Evolutionary conservation across 768 basidiomycete species (phyloP).

Genomic region (Xerocomellus chrysenteron): DNA sequence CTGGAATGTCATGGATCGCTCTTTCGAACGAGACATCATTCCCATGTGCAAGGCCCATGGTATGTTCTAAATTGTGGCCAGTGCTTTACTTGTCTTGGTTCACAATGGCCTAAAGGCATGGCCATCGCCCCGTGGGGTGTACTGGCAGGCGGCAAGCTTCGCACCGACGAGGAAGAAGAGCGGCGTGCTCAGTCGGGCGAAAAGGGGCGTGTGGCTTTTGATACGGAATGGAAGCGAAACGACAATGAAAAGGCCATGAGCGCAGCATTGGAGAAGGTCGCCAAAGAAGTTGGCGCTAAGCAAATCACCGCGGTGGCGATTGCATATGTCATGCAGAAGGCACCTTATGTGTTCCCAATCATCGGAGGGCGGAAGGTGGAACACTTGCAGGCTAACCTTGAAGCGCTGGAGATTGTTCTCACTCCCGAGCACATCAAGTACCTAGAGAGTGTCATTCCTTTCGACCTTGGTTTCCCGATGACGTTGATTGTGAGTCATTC

Average conservation of each 20-base stretch:
- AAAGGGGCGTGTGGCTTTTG: conserved; percentile 35
- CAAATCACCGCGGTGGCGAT: conserved; percentile 40
- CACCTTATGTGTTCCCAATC: conserved; percentile 44
- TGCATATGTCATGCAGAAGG: conserved; percentile 46
- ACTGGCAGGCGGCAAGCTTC: conserved; percentile 30
- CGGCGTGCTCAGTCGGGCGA: conserved; percentile 31
- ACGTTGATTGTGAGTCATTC: conserved; percentile 30
- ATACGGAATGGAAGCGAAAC: conserved; percentile 36
- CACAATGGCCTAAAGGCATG: conserved; percentile 1
- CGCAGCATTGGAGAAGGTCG: conserved; percentile 39
- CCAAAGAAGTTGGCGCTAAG: conserved; percentile 38
- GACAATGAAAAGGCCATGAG: conserved; percentile 36
- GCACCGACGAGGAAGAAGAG: conserved; percentile 32
- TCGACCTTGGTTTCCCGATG: conserved; percentile 41
- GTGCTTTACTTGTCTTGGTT: neutral
- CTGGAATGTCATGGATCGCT: conserved; percentile 45
- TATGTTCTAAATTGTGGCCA: conserved; percentile 8
- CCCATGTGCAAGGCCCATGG: conserved; percentile 36
- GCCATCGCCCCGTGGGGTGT: conserved; percentile 41
- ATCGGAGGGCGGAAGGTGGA: conserved; percentile 45
- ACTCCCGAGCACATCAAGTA: conserved; percentile 38
- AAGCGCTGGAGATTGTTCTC: conserved; percentile 42
- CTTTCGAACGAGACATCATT: conserved; percentile 55
- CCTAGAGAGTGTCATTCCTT: conserved; percentile 38
- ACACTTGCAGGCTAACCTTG: conserved; percentile 41